Evolutionary conservation across 805 yeast genomes (phyloP).

Genomic region (Kazachstania kunashirensis): DNA sequence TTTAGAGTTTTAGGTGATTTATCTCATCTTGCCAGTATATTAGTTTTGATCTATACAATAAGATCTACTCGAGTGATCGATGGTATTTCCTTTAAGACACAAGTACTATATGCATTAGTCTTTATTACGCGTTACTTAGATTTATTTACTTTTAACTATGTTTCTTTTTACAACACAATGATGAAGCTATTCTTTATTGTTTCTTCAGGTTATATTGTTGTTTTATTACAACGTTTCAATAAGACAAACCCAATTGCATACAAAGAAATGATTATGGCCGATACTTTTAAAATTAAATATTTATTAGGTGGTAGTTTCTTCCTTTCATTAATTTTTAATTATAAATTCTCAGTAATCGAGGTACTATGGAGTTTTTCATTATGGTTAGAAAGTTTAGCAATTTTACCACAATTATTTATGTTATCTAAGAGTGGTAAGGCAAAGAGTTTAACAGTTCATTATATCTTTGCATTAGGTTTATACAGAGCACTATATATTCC

Average conservation of each 20-base stretch:
- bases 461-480: conserved; percentile 84
- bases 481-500: conserved; percentile 87
- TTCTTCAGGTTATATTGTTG: conserved; percentile 65
- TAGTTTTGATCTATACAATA: conserved; percentile 67
- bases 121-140: conserved; percentile 67
- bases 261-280: conserved; percentile 50
- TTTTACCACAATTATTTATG: conserved; percentile 86
- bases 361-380: conserved; percentile 78
- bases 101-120: conserved; percentile 64
- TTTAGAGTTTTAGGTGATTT: conserved; percentile 49
- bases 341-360: conserved; percentile 52
- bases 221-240: conserved; percentile 44
- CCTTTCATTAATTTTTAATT: conserved; percentile 53
- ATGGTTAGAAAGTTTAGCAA: conserved; percentile 90
- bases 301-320: conserved; percentile 54
- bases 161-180: conserved; percentile 62
- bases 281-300: conserved; percentile 67
- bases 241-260: conserved; percentile 41
- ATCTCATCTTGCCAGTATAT: conserved; percentile 71
- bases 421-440: conserved; percentile 85
- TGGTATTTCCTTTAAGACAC: conserved; percentile 88
- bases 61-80: conserved; percentile 52
- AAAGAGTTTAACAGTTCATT: conserved; percentile 78
- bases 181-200: conserved; percentile 78
- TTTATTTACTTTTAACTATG: conserved; percentile 37